Conservation (phyloP, 495 filamentous ascomycete genomes). For the Beverwykella pulmonaria region DNA sequence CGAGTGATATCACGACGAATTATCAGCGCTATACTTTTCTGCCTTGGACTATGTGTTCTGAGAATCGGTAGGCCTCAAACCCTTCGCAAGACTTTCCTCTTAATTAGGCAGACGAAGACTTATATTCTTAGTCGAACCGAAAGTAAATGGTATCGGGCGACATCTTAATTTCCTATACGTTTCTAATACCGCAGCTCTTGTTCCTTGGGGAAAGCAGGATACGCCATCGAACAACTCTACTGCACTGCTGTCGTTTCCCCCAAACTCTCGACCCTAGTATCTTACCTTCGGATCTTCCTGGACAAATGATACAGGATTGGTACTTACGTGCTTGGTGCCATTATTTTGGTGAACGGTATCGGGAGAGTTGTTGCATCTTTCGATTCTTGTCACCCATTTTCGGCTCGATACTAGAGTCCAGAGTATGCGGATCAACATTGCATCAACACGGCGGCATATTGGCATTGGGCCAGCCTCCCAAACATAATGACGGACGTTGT, state of each 20-base stretch:
- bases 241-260: not conserved
- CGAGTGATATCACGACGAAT: not conserved
- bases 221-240: not conserved
- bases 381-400: not conserved
- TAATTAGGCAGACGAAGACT: not conserved
- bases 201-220: not conserved
- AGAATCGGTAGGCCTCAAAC: not conserved
- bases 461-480: constrained; percentile 1
- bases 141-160: not conserved
- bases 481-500: not conserved
- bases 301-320: not conserved
- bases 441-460: not conserved
- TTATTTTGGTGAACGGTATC: not conserved
- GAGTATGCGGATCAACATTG: not conserved
- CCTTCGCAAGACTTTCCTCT: not conserved
- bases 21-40: not conserved
- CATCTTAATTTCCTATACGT: not conserved
- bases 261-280: not conserved
- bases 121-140: not conserved
- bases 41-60: not conserved
- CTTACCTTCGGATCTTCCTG: not conserved
- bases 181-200: not conserved
- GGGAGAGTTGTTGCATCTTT: not conserved
- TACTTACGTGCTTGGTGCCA: not conserved
- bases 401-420: not conserved